Conservation (phyloP, 164 flowering plant species). For the Vitis cinerea region DNA sequence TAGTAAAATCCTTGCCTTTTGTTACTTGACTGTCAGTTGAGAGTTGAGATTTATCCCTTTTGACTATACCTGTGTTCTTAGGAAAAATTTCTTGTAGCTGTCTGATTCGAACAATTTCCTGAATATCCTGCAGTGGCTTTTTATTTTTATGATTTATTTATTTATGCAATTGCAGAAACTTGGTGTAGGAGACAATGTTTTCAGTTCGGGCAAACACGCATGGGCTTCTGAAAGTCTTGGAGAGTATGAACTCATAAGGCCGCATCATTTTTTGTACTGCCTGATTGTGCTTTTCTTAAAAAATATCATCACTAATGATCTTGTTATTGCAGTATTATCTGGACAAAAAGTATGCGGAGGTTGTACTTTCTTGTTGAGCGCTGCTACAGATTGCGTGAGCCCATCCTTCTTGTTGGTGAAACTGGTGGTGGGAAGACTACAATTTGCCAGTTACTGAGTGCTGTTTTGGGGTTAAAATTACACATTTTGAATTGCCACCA, state of each 20-base stretch:
- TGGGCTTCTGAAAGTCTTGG: slow-evolving; percentile 25
- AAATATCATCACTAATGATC: slow-evolving; percentile 1
- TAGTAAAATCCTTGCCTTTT: too few species aligned
- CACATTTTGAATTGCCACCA: slow-evolving; percentile 93
- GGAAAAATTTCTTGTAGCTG: too few species aligned
- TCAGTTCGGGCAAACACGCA: slow-evolving; percentile 2
- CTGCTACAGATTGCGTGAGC: slow-evolving; percentile 77
- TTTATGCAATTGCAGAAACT: slow-evolving; percentile 32
- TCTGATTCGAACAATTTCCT: too few species aligned
- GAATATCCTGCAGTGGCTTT: not conserved
- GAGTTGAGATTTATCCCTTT: too few species aligned
- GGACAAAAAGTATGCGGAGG: slow-evolving; percentile 80
- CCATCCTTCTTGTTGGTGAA: slow-evolving; percentile 98
- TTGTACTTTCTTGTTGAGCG: slow-evolving; percentile 81
- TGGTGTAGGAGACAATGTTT: slow-evolving; percentile 8
- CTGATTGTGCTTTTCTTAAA: not conserved
- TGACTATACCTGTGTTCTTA: too few species aligned
- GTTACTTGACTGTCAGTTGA: too few species aligned
- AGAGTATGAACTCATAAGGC: slow-evolving; percentile 31
- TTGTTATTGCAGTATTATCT: slow-evolving; percentile 48
- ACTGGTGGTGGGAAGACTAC: slow-evolving; percentile 99
- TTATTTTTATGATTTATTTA: not conserved
- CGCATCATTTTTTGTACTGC: not conserved
- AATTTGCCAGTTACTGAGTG: slow-evolving; percentile 80
- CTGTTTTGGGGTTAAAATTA: slow-evolving; percentile 41